Evolutionary conservation across 345 rosid species (phyloP), one percentile per base, ranked within the genome.

Genomic region (Salix viminalis): DNA sequence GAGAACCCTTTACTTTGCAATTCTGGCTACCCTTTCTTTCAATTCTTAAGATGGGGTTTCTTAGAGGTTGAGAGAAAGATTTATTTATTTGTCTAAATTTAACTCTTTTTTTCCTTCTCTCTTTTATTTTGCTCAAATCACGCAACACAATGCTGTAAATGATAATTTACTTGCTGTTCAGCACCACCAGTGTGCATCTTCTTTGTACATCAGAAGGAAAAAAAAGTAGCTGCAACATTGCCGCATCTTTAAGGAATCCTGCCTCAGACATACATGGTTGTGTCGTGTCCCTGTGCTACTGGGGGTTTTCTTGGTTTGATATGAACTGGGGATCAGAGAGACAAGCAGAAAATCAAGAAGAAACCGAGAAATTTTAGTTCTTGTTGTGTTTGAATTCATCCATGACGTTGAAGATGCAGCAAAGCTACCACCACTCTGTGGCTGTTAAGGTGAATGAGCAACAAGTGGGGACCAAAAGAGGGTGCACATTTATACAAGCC

Each of bases 341-440:
- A 72, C 76, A 71, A 50, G 75, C 62, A 83, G 82, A 56, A 77
- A 69, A 75, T 65, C 66, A 78, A 68, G 50, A 32, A 66, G 50
- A 76, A 60, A 54, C 70, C 37, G 75, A 65, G 61, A 67, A 76
- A 78, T 83, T 56, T 44, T 69, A 73, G 82, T 74, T 79, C 36
- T 69, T 78, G 41, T 67, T 21, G 73, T 54, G 56, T 21, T 71
- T 36, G 39, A 36, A 12, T 72, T 50, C 12, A 75, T 79, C 86
- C 66, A 91, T 91, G 97, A 92, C 89, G 76, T 79, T 79, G 19
- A 90, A 85, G 89, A 80, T 87, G 86, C 86, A 83, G 67, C 91
- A 85, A 79, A 83, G 80, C 73, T 87, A 87, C 54, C 79, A 41
- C 32, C 91, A 87, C 79, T 80, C 86, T 23, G 91, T 89, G 82